Evolutionary conservation across 2,329 filamentous ascomycete species (phyloP).

Genomic region (Claviceps sp.): DNA sequence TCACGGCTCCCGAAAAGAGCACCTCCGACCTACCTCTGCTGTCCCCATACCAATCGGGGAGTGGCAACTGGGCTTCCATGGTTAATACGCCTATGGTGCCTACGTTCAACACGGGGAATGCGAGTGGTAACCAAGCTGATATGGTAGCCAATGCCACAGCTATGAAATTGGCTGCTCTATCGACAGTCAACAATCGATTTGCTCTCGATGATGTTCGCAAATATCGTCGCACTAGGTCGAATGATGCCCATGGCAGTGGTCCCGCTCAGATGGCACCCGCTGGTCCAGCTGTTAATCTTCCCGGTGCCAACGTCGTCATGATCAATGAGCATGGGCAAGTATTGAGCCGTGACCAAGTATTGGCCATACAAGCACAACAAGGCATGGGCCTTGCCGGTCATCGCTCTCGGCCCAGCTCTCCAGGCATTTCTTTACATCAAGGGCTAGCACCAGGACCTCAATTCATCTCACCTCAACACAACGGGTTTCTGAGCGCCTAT

Average conservation of each 20-base stretch:
- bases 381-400: slow-evolving; percentile 49
- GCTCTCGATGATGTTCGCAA: slow-evolving; percentile 94
- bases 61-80: slow-evolving; percentile 97
- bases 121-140: slow-evolving; percentile 62
- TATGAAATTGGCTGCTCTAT: slow-evolving; percentile 95
- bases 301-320: slow-evolving; percentile 74
- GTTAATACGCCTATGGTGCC: slow-evolving; percentile 93
- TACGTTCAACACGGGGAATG: slow-evolving; percentile 53
- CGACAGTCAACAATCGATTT: slow-evolving; percentile 96
- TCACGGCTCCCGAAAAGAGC: slow-evolving; percentile 56
- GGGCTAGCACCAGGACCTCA: slow-evolving; percentile 49
- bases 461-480: slow-evolving; percentile 83
- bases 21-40: slow-evolving; percentile 64
- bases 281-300: slow-evolving; percentile 47
- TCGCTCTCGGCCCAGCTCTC: slow-evolving; percentile 79
- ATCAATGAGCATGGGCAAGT: slow-evolving; percentile 88
- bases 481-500: slow-evolving; percentile 85
- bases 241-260: slow-evolving; percentile 55
- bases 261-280: slow-evolving; percentile 56
- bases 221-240: slow-evolving; percentile 81
- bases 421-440: slow-evolving; percentile 69
- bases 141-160: slow-evolving; percentile 98
- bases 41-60: slow-evolving; percentile 67
- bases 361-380: slow-evolving; percentile 62
- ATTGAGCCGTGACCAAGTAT: slow-evolving; percentile 70